Evolutionary conservation across 2,329 filamentous ascomycete genomes (phyloP).

Genomic region (Dactylellina parvicollis): DNA sequence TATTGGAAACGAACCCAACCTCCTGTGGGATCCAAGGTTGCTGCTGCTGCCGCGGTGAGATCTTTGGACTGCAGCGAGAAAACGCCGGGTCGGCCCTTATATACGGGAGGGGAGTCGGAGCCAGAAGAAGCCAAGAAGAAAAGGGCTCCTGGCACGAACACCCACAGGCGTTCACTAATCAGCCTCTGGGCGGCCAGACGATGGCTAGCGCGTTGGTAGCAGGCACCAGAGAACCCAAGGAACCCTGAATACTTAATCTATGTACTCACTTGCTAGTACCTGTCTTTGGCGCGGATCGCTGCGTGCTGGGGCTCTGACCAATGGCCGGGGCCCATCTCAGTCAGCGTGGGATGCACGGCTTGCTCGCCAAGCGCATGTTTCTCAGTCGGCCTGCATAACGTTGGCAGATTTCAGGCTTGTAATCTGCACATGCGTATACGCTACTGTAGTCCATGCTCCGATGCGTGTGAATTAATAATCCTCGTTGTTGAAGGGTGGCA

Average conservation of each 20-base stretch:
- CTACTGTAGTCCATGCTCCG: too few species aligned
- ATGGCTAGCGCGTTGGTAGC: conserved; percentile 12
- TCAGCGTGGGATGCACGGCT: conserved; percentile 12
- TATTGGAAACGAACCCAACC: too few species aligned
- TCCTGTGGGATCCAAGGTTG: too few species aligned
- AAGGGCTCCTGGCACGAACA: conserved; percentile 1
- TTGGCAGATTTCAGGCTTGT: not conserved
- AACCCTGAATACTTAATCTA: too few species aligned
- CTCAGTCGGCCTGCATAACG: conserved; percentile 34
- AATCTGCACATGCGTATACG: too few species aligned
- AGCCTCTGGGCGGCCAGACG: not conserved
- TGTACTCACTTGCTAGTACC: not conserved
- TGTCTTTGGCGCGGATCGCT: conserved; percentile 6
- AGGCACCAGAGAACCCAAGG: conserved; percentile 1
- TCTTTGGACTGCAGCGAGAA: too few species aligned
- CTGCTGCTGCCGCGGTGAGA: too few species aligned
- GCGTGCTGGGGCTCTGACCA: conserved; percentile 7
- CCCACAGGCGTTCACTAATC: conserved; percentile 33
- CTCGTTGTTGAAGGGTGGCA: too few species aligned
- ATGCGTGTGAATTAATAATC: too few species aligned
- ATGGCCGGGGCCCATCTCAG: conserved; percentile 20
- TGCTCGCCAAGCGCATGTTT: conserved; percentile 41
- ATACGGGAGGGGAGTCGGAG: conserved; percentile 1
- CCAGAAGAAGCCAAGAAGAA: not conserved
- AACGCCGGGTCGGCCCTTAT: not conserved